phyloP scores from a whole-genome alignment of 352 stramenopile genomes.

The Pythium oligandrum region DNA sequence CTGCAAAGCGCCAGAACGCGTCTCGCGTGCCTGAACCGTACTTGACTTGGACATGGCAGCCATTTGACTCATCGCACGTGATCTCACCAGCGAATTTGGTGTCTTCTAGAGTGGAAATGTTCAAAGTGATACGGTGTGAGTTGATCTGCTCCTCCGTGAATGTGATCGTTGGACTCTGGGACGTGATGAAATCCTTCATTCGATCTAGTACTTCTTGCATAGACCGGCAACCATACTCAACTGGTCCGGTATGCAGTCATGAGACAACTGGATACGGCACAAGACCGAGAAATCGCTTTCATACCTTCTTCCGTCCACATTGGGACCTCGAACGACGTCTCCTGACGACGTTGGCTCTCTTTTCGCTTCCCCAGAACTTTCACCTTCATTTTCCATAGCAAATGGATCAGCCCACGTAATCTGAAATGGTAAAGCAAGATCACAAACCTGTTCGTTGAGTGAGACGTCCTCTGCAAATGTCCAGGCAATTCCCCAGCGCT shows the following conservation, averaged over 20 bases:
- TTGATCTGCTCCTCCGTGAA: no score
- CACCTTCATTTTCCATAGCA: constrained; percentile 13
- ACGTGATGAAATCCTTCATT: constrained; percentile 8
- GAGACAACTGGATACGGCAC: no score
- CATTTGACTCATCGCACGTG: constrained; percentile 5
- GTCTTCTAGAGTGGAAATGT: no score
- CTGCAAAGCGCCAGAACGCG: constrained; percentile 56
- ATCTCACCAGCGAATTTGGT: neutral
- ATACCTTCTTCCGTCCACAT: constrained; percentile 12
- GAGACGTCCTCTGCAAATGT: constrained; percentile 61
- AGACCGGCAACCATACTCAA: neutral
- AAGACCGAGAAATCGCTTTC: no score
- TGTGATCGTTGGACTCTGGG: no score
- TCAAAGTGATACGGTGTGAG: no score
- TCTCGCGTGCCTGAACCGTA: constrained; percentile 53
- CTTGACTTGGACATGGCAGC: constrained; percentile 28
- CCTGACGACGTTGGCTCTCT: constrained; percentile 54
- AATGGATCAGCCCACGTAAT: no score
- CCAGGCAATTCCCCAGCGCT: constrained; percentile 93
- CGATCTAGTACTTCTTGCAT: constrained; percentile 18
- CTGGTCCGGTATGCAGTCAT: neutral
- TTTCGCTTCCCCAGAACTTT: constrained; percentile 85
- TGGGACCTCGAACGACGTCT: constrained; percentile 48
- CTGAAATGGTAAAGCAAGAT: neutral
- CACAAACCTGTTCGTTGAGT: constrained; percentile 31